phyloP scores from a whole-genome alignment of 352 stramenopile genomes.

The Globisporangium uncinulatum region DNA sequence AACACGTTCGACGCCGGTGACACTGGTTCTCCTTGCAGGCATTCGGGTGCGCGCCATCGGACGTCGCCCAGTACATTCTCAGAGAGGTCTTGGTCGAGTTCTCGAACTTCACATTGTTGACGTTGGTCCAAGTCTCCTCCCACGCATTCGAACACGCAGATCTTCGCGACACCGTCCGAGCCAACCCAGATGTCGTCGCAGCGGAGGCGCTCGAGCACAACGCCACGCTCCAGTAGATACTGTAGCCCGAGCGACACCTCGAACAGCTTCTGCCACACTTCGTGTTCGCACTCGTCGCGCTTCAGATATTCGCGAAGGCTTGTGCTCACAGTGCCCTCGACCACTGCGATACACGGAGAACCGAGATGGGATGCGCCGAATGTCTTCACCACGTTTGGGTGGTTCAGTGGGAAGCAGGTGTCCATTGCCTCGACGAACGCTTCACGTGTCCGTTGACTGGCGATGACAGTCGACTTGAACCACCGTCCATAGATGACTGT shows the following conservation, averaged over 20 bases:
- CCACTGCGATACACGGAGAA: not conserved
- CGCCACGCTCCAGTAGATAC: constrained; percentile 15
- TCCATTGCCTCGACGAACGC: not conserved
- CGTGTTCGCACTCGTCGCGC: not conserved
- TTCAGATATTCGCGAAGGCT: not conserved
- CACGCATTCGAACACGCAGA: not conserved
- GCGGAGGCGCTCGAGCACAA: not conserved
- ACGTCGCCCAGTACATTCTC: not conserved
- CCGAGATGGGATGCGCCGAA: constrained; percentile 16
- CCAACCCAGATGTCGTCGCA: constrained; percentile 1
- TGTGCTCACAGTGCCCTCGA: not conserved
- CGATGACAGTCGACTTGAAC: not conserved
- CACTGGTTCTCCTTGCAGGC: not conserved
- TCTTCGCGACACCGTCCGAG: constrained; percentile 2
- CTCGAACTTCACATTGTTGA: not conserved
- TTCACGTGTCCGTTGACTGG: not conserved
- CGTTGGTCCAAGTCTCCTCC: not conserved
- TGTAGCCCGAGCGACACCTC: constrained; percentile 21
- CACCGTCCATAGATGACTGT: not conserved
- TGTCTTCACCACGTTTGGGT: constrained; percentile 14
- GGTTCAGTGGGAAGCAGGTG: constrained; percentile 25
- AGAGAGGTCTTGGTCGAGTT: not conserved
- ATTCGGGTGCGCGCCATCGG: not conserved
- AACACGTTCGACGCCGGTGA: not conserved
- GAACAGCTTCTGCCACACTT: constrained; percentile 9